Conservation (phyloP, 495 filamentous ascomycete genomes). For the Penicillium cinerascens region DNA sequence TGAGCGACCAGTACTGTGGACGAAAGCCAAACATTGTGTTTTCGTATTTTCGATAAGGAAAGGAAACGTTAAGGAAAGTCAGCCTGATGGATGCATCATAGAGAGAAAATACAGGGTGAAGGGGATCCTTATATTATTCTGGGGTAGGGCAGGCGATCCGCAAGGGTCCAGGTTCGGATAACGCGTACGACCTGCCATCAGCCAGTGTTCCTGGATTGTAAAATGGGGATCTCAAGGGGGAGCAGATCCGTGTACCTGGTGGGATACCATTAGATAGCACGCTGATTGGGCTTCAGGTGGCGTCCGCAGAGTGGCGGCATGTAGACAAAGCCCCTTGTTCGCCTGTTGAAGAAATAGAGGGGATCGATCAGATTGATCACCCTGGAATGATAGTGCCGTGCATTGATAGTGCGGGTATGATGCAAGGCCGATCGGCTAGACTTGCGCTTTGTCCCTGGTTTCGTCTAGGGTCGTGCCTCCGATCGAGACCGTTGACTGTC, state of each 20-base stretch:
- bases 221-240: neutral
- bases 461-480: neutral
- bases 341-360: slow-evolving; percentile 4
- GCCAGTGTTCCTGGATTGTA: neutral
- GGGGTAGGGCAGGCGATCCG: slow-evolving; percentile 10
- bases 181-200: slow-evolving; percentile 15
- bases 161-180: slow-evolving; percentile 11
- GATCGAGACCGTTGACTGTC: neutral
- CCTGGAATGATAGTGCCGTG: slow-evolving; percentile 14
- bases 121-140: slow-evolving; percentile 7
- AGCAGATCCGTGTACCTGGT: neutral
- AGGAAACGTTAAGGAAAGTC: neutral
- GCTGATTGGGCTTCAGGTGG: neutral
- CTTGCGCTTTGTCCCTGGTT: neutral
- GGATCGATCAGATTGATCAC: slow-evolving; percentile 21
- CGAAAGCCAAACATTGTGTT: neutral
- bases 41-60: neutral
- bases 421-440: slow-evolving; percentile 22
- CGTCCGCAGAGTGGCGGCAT: slow-evolving; percentile 4
- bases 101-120: neutral
- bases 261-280: neutral
- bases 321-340: slow-evolving; percentile 22
- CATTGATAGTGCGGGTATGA: slow-evolving; percentile 17
- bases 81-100: neutral
- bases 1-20: slow-evolving; percentile 3